These are phyloP conservation scores for Hibiscus syriacus DNA, from an alignment of 345 rosid genomes.

Conservation along the genomic window DNA sequence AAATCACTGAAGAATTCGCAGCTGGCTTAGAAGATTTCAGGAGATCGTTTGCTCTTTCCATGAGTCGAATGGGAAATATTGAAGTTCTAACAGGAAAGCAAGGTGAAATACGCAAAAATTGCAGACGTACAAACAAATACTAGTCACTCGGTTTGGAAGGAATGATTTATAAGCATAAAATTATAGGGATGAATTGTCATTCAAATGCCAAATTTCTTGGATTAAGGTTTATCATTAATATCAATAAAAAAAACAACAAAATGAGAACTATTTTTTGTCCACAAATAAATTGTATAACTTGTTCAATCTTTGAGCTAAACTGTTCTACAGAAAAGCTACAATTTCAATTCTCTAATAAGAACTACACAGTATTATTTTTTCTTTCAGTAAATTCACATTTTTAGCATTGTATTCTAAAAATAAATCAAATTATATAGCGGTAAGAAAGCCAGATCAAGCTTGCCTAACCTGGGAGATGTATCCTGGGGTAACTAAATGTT, in stretches of 20 bases:
- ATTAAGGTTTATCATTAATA: not conserved
- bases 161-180: too few relatives aligned
- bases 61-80: constrained; percentile 63
- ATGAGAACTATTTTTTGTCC: not conserved
- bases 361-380: not conserved
- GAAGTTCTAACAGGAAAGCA: constrained; percentile 44
- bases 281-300: constrained; percentile 4
- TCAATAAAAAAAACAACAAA: not conserved
- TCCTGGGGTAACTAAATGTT: not conserved
- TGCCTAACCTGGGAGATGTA: constrained; percentile 1
- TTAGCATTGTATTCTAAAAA: not conserved
- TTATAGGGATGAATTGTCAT: too few relatives aligned
- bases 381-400: not conserved
- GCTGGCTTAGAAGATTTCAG: constrained; percentile 50
- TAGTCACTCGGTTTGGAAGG: too few relatives aligned
- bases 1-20: constrained; percentile 44
- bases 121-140: too few relatives aligned
- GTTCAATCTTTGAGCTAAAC: not conserved
- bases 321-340: not conserved
- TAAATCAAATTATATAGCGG: not conserved
- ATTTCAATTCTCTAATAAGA: not conserved
- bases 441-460: not conserved
- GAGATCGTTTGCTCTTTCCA: constrained; percentile 50
- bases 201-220: too few relatives aligned
- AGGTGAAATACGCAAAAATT: constrained; percentile 49